Conservation (phyloP, 2,329 filamentous ascomycete genomes). For the Rutstroemia sp. region DNA sequence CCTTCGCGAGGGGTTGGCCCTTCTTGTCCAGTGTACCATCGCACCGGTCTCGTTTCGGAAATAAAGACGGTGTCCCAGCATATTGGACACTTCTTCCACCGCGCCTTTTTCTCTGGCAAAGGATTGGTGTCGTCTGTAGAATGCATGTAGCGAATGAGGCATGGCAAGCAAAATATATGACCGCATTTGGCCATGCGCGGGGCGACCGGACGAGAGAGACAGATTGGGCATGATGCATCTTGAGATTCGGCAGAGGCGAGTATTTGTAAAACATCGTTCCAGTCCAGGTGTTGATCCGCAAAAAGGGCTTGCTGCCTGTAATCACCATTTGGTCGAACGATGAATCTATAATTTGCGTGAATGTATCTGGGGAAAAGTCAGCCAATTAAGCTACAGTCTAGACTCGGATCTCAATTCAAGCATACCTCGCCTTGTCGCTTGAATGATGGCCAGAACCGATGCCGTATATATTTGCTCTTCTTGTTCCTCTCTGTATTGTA, state of each 20-base stretch:
- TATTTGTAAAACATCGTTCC: slow-evolving; percentile 85
- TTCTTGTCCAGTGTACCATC: slow-evolving; percentile 88
- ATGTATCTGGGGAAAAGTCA: slow-evolving; percentile 54
- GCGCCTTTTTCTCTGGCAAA: slow-evolving; percentile 57
- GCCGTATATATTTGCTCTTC: slow-evolving; percentile 71
- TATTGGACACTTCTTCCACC: slow-evolving; percentile 94
- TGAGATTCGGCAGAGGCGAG: slow-evolving; percentile 87
- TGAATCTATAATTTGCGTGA: slow-evolving; percentile 95
- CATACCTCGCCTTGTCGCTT: slow-evolving; percentile 79
- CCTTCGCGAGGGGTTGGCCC: slow-evolving; percentile 72
- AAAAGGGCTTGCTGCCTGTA: slow-evolving; percentile 78
- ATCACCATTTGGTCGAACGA: slow-evolving; percentile 74
- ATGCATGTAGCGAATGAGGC: slow-evolving; percentile 92
- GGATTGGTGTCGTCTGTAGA: slow-evolving; percentile 61
- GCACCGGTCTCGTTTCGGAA: slow-evolving; percentile 81
- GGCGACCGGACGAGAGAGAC: slow-evolving; percentile 83
- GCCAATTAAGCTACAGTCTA: background rate
- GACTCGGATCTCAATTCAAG: background rate
- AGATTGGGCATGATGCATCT: slow-evolving; percentile 85
- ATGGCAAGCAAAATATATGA: slow-evolving; percentile 93
- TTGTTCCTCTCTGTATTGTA: slow-evolving; percentile 41
- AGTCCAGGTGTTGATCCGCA: slow-evolving; percentile 83
- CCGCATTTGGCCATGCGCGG: slow-evolving; percentile 96
- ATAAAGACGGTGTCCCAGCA: slow-evolving; percentile 91
- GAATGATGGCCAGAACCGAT: slow-evolving; percentile 84